A percentile compares a stretch with the other conserved stretches of the same genome.
Evolutionary conservation across 768 basidiomycete genomes (phyloP).

Genomic region (Hortiboletus flavorubellus): DNA sequence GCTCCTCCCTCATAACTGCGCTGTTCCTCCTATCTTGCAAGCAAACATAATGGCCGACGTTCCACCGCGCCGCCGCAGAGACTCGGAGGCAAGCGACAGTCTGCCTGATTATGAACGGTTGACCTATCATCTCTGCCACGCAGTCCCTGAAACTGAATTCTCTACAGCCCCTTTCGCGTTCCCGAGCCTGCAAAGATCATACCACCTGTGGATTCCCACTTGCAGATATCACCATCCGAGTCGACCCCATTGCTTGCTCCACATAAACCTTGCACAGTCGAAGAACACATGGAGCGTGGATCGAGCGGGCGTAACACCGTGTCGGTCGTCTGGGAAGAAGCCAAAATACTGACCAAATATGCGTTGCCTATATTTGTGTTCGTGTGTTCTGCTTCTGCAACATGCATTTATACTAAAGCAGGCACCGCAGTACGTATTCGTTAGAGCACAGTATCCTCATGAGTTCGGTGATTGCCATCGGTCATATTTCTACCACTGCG

Average conservation of each 20-base stretch:
- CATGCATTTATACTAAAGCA: neutral
- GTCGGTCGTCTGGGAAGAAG: conserved; percentile 4
- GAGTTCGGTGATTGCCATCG: conserved; percentile 84
- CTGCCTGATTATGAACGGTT: too few species aligned
- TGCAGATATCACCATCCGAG: conserved; percentile 33
- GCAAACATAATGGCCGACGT: too few species aligned
- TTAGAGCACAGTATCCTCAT: conserved; percentile 87
- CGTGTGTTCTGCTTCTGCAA: conserved; percentile 20
- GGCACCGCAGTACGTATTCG: conserved; percentile 53
- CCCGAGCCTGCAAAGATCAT: too few species aligned
- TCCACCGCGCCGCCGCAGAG: too few species aligned
- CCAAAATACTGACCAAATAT: conserved; percentile 53
- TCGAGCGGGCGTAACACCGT: conserved; percentile 19
- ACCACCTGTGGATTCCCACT: neutral
- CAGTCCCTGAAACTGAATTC: too few species aligned
- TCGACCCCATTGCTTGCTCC: conserved; percentile 52
- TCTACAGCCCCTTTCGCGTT: too few species aligned
- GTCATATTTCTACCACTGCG: conserved; percentile 86
- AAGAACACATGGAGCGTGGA: conserved; percentile 31
- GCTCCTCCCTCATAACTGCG: too few species aligned
- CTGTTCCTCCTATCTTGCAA: too few species aligned
- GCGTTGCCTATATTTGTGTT: conserved; percentile 77
- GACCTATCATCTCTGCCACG: too few species aligned
- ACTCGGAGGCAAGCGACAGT: too few species aligned
- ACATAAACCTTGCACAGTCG: too few species aligned